Conservation (phyloP, 805 yeast genomes). For the Kodamaea nitidulidarum region DNA sequence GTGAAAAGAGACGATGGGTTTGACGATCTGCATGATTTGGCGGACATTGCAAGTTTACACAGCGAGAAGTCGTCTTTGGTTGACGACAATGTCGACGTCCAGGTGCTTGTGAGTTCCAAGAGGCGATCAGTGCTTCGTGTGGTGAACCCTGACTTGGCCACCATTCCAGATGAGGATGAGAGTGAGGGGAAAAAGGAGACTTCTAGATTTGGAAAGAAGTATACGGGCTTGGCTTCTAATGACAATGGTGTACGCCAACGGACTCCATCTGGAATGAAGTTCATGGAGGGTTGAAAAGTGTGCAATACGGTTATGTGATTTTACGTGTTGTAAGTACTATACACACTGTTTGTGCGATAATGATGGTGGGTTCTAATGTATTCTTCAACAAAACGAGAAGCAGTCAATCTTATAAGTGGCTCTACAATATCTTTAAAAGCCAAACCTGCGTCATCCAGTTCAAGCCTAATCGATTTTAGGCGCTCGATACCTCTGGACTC, state of each 20-base stretch:
- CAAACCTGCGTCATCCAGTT: too few relatives aligned
- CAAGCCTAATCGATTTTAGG: too few relatives aligned
- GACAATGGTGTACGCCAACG: constrained; percentile 11
- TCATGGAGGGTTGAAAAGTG: background rate
- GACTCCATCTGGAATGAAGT: constrained; percentile 11
- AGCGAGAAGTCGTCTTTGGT: constrained; percentile 20
- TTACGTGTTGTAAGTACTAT: too few relatives aligned
- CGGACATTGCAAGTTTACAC: background rate
- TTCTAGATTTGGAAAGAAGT: constrained; percentile 6
- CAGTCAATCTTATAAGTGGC: too few relatives aligned
- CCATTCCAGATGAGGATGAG: constrained; percentile 7
- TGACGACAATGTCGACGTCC: constrained; percentile 58
- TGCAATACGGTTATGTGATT: too few relatives aligned
- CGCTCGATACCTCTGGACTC: too few relatives aligned
- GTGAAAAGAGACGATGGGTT: constrained; percentile 1
- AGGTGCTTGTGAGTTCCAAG: constrained; percentile 64
- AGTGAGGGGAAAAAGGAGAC: constrained; percentile 1
- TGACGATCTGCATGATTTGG: constrained; percentile 3
- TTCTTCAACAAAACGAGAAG: too few relatives aligned
- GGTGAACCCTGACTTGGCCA: constrained; percentile 52
- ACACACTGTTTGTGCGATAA: too few relatives aligned
- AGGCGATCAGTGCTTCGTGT: constrained; percentile 57
- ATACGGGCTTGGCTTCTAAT: constrained; percentile 4
- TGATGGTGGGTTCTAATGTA: too few relatives aligned
- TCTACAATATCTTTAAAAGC: too few relatives aligned